Percentiles rank a stretch among this genome's conserved stretches.
Conservation (phyloP, 2,329 filamentous ascomycete species). For the Exophiala xenobiotica region DNA sequence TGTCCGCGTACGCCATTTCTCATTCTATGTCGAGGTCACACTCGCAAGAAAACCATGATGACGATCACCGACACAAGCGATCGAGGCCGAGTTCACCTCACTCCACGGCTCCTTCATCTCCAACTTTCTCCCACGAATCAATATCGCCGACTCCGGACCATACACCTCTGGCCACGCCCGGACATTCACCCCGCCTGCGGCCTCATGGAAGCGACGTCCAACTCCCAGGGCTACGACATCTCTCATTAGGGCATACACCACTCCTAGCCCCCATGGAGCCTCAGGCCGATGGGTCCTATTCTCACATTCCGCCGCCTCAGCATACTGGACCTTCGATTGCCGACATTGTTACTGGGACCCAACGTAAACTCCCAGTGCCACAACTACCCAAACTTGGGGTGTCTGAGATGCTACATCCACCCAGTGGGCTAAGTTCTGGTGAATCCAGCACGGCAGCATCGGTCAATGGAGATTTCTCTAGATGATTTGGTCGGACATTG, state of each 20-base stretch:
- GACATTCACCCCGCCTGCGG: constrained; percentile 86
- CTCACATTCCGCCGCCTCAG: constrained; percentile 52
- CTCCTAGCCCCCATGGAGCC: constrained; percentile 71
- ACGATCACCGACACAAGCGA: constrained; percentile 78
- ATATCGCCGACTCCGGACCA: constrained; percentile 94
- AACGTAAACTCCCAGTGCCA: constrained; percentile 86
- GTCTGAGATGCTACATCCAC: constrained; percentile 73
- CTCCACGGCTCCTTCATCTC: constrained; percentile 92
- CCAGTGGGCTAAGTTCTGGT: constrained; percentile 68
- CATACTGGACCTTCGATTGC: constrained; percentile 75
- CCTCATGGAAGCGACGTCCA: constrained; percentile 75
- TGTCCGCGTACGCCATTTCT: constrained; percentile 70
- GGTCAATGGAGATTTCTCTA: constrained; percentile 61
- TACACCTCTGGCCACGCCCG: constrained; percentile 95
- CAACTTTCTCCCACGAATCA: constrained; percentile 94
- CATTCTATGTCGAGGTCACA: constrained; percentile 83
- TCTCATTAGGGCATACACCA: constrained; percentile 65
- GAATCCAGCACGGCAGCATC: constrained; percentile 77
- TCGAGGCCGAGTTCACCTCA: constrained; percentile 92
- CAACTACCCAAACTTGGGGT: constrained; percentile 85
- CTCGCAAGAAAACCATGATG: constrained; percentile 63
- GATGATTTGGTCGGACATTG: constrained; percentile 8
- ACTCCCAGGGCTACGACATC: constrained; percentile 78
- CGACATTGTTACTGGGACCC: constrained; percentile 91
- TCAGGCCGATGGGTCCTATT: constrained; percentile 58